A percentile compares a stretch with the other conserved stretches of the same genome.
Evolutionary conservation across 1,284 basidiomycete species (phyloP).

Genomic region (Cryptococcus maquisensis): DNA sequence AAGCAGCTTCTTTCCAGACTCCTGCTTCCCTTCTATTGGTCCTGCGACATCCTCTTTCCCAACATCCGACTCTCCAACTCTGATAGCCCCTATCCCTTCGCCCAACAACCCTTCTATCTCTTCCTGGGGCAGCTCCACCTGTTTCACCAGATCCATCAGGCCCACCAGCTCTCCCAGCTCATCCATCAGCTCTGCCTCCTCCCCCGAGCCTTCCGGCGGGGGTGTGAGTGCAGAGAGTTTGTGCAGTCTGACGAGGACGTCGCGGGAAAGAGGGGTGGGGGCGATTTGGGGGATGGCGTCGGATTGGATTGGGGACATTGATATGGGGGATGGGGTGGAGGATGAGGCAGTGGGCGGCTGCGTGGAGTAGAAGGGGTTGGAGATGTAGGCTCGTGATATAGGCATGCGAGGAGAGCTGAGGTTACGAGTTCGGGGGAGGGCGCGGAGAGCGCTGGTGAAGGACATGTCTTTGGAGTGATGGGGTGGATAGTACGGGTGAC

Average conservation of each 20-base stretch:
- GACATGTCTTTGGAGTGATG: no score
- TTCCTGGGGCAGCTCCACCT: constrained; percentile 21
- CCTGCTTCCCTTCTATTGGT: constrained; percentile 1
- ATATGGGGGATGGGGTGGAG: not conserved
- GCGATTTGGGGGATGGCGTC: not conserved
- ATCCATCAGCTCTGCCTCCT: constrained; percentile 20
- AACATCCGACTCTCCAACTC: constrained; percentile 1
- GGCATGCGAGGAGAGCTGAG: not conserved
- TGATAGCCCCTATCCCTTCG: constrained; percentile 24
- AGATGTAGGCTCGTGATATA: not conserved
- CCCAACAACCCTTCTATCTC: constrained; percentile 18
- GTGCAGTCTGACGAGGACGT: constrained; percentile 21
- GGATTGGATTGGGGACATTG: not conserved
- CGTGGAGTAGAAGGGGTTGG: constrained; percentile 5
- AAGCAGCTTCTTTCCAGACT: constrained; percentile 22
- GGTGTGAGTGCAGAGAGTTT: constrained; percentile 29
- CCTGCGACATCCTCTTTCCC: not conserved
- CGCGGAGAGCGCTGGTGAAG: not conserved
- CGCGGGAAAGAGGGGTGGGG: constrained; percentile 8
- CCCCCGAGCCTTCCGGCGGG: constrained; percentile 20
- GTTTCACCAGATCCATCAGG: constrained; percentile 33
- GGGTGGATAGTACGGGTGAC: no score
- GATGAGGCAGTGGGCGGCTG: constrained; percentile 3
- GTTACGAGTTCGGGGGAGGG: no score
- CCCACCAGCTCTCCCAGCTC: constrained; percentile 26